A percentile compares a stretch with the other conserved stretches of the same genome.
phyloP scores from a whole-genome alignment of 306 rosid species.

The Psophocarpus tetragonolobus region DNA sequence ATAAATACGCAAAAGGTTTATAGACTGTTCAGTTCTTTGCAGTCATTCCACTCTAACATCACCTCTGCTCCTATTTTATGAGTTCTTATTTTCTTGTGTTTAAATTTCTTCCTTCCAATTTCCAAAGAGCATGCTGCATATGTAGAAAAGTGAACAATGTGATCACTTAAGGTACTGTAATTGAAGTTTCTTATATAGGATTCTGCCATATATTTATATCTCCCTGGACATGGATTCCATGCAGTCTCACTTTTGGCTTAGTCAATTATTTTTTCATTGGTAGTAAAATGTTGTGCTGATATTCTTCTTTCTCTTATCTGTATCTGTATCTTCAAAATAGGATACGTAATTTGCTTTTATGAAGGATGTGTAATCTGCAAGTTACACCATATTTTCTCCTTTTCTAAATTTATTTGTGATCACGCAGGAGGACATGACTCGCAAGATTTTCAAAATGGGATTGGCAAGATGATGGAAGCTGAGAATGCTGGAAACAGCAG shows the following conservation, averaged over 20 bases:
- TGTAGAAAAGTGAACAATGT: neutral
- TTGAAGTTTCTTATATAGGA: neutral
- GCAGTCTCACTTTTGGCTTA: neutral
- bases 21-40: neutral
- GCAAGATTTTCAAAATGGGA: conserved; percentile 34
- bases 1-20: neutral
- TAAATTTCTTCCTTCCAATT: neutral
- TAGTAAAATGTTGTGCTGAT: neutral
- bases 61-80: neutral
- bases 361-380: conserved; percentile 5
- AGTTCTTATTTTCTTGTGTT: neutral
- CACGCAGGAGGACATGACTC: conserved; percentile 56
- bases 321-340: neutral
- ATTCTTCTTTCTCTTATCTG: neutral
- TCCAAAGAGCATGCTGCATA: neutral
- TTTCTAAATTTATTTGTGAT: conserved; percentile 8
- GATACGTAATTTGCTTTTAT: too few species aligned
- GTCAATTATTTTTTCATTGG: neutral
- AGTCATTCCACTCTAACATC: neutral
- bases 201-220: neutral
- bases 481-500: conserved; percentile 21
- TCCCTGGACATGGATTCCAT: neutral
- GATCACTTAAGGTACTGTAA: neutral
- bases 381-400: neutral
- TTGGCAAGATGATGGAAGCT: conserved; percentile 26